Percentiles rank a stretch among this genome's conserved stretches.
Evolutionary conservation across 371 early-diverging fungal genomes (phyloP).

Genomic region (Furculomyces boomerangus): DNA sequence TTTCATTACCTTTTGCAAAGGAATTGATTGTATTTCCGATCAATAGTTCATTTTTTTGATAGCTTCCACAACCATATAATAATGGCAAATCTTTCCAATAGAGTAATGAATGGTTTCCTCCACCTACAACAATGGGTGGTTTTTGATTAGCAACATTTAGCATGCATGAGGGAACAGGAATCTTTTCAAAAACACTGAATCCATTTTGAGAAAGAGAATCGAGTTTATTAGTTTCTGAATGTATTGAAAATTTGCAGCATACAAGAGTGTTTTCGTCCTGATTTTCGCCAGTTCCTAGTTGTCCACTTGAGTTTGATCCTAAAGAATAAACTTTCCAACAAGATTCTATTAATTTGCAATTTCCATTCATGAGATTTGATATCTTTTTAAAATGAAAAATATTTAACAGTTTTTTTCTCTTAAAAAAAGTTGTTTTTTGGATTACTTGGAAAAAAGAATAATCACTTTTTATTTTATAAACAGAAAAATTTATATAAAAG

Average conservation of each 20-base stretch:
- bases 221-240: background rate
- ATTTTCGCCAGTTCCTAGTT: background rate
- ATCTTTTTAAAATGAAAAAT: too few species aligned
- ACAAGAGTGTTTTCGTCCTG: background rate
- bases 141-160: background rate
- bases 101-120: slow-evolving; percentile 21
- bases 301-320: slow-evolving; percentile 4
- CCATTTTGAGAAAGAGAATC: too few species aligned
- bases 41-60: slow-evolving; percentile 11
- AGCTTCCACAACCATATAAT: slow-evolving; percentile 12
- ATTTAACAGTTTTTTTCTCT: too few species aligned
- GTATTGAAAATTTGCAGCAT: background rate
- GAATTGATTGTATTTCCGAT: background rate
- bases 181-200: background rate
- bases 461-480: too few species aligned
- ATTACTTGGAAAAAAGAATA: too few species aligned
- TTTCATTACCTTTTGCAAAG: background rate
- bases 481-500: too few species aligned
- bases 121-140: slow-evolving; percentile 8
- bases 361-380: too few species aligned
- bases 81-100: slow-evolving; percentile 6
- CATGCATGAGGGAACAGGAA: background rate
- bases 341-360: slow-evolving; percentile 17
- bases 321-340: background rate
- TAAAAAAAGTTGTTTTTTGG: too few species aligned